Percentiles rank a stretch among this genome's conserved stretches.
Conservation (phyloP, 441 rosid genomes). For the Gossypium lobatum region DNA sequence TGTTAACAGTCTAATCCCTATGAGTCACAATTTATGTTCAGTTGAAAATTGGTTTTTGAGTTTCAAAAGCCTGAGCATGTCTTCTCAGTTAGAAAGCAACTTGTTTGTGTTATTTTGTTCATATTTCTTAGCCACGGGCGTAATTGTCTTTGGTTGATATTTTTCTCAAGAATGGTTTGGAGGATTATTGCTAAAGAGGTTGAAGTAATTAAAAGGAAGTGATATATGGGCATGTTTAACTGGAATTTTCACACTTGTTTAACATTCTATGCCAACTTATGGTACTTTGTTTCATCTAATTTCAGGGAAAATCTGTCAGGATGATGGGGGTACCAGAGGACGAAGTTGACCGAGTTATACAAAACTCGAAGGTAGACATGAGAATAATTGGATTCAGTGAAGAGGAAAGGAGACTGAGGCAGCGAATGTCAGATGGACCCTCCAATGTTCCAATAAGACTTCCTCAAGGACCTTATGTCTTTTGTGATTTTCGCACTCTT, state of each 20-base stretch:
- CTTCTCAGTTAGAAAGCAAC: neutral
- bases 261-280: neutral
- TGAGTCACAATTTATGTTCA: neutral
- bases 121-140: neutral
- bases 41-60: neutral
- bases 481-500: constrained; percentile 77
- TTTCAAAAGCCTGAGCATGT: neutral
- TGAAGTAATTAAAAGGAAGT: neutral
- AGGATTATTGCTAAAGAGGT: neutral
- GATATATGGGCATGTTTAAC: neutral
- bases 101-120: neutral
- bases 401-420: constrained; percentile 74
- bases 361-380: constrained; percentile 44
- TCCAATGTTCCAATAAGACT: constrained; percentile 36
- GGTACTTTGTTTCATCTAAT: constrained; percentile 4
- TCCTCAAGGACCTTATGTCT: constrained; percentile 70
- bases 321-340: constrained; percentile 87
- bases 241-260: neutral
- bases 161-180: neutral
- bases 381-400: constrained; percentile 91
- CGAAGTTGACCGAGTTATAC: constrained; percentile 53
- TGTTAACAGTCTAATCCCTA: neutral
- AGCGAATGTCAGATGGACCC: constrained; percentile 30
- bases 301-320: constrained; percentile 63
- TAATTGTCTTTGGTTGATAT: neutral